These are phyloP conservation scores for Jamesozyma gamospora DNA, from an alignment of 805 yeast species.

Conservation along the genomic window DNA sequence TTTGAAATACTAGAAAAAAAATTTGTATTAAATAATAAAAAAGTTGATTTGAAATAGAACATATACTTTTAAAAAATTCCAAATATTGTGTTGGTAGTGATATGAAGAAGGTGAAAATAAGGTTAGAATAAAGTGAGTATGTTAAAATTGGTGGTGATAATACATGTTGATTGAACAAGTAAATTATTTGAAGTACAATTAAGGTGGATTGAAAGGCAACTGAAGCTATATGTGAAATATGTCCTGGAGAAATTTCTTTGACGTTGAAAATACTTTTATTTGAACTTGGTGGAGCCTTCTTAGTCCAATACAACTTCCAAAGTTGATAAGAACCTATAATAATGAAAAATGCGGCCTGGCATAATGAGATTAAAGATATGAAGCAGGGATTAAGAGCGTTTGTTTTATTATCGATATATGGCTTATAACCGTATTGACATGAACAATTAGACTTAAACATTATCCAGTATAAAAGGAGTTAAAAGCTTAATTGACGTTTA, in stretches of 20 bases:
- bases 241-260: conserved; percentile 9
- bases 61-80: conserved; percentile 23
- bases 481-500: not conserved
- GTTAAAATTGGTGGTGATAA: conserved; percentile 7
- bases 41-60: conserved; percentile 22
- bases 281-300: conserved; percentile 13
- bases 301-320: conserved; percentile 7
- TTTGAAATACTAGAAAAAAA: conserved; percentile 12
- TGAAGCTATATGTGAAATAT: conserved; percentile 16
- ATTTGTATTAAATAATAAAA: conserved; percentile 21
- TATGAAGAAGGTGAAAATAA: conserved; percentile 13
- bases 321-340: conserved; percentile 20
- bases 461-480: not conserved
- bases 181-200: conserved; percentile 7
- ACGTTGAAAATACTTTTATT: conserved; percentile 5
- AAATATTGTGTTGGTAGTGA: conserved; percentile 24
- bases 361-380: conserved; percentile 13
- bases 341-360: conserved; percentile 11
- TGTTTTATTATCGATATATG: conserved; percentile 27
- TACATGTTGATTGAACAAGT: conserved; percentile 1
- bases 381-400: conserved; percentile 31
- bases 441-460: not conserved
- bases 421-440: conserved; percentile 20
- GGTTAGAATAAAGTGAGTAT: conserved; percentile 10
- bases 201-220: conserved; percentile 14